Evolutionary conservation across 2,329 filamentous ascomycete genomes (phyloP).

Genomic region (Pseudocercospora ulei): DNA sequence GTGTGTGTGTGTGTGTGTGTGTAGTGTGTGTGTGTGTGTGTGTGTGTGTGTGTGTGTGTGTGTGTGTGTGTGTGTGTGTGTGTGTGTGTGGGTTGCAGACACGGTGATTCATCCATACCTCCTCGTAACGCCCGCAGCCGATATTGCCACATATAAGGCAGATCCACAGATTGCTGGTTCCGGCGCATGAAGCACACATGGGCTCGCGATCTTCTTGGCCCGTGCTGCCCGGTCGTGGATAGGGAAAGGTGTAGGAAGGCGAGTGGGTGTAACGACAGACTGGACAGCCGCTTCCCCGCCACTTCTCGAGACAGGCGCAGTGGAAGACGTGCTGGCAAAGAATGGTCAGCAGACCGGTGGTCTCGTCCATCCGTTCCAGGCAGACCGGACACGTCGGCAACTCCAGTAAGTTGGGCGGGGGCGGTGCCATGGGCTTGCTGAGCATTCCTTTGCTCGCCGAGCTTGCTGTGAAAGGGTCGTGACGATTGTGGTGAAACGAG

Average conservation of each 20-base stretch:
- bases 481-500: conserved; percentile 49
- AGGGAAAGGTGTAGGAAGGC: conserved; percentile 36
- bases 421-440: conserved; percentile 56
- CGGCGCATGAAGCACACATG: conserved; percentile 72
- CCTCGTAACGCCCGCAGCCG: conserved; percentile 86
- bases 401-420: conserved; percentile 76
- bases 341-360: conserved; percentile 86
- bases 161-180: conserved; percentile 78
- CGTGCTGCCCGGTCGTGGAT: conserved; percentile 27
- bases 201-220: conserved; percentile 49
- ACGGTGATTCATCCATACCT: not conserved
- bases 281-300: conserved; percentile 87
- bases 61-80: too few relatives aligned
- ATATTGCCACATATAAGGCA: conserved; percentile 88
- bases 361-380: conserved; percentile 96
- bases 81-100: too few relatives aligned
- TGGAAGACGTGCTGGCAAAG: conserved; percentile 97
- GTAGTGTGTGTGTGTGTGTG: too few relatives aligned
- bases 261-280: conserved; percentile 84
- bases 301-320: conserved; percentile 89
- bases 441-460: conserved; percentile 20
- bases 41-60: too few relatives aligned
- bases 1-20: too few relatives aligned
- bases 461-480: conserved; percentile 48
- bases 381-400: conserved; percentile 94